These are phyloP conservation scores for Hypoxylon lenormandii DNA, from an alignment of 495 filamentous ascomycete genomes.

Conservation along the genomic window DNA sequence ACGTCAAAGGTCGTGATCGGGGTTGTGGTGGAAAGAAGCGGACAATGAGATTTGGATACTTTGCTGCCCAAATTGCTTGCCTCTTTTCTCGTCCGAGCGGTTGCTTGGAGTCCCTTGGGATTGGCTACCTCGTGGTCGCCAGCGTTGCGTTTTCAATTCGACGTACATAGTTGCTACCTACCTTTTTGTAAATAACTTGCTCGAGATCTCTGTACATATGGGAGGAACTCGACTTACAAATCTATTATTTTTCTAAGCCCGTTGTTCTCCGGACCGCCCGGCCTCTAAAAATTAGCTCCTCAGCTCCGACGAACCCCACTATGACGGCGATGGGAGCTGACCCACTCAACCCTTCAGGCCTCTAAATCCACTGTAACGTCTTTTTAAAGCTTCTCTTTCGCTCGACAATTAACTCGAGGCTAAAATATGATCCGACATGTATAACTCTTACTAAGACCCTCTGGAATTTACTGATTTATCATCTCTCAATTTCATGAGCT, in stretches of 20 bases:
- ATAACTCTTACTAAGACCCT: too few species aligned
- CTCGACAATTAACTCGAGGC: too few species aligned
- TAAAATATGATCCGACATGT: too few species aligned
- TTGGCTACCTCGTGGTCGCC: background rate
- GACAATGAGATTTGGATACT: background rate
- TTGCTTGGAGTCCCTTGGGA: background rate
- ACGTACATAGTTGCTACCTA: slow-evolving; percentile 34
- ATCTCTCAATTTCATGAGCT: too few species aligned
- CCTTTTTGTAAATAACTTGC: slow-evolving; percentile 12
- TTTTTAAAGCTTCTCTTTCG: too few species aligned
- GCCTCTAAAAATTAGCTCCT: too few species aligned
- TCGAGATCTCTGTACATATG: slow-evolving; percentile 36
- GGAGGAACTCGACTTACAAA: slow-evolving; percentile 14
- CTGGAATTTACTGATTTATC: too few species aligned
- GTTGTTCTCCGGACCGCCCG: background rate
- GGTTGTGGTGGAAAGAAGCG: background rate
- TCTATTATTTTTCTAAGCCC: slow-evolving; percentile 4
- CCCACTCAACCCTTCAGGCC: too few species aligned
- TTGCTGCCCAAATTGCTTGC: background rate
- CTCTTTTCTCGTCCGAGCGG: background rate
- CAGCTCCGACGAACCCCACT: too few species aligned
- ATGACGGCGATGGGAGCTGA: too few species aligned
- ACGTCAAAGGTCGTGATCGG: background rate
- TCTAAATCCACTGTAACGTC: too few species aligned
- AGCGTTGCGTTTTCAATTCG: slow-evolving; percentile 9